Percentiles rank a stretch among this genome's conserved stretches.
Conservation (phyloP, 129 eudicot genomes). For the Saussurea involucrata region DNA sequence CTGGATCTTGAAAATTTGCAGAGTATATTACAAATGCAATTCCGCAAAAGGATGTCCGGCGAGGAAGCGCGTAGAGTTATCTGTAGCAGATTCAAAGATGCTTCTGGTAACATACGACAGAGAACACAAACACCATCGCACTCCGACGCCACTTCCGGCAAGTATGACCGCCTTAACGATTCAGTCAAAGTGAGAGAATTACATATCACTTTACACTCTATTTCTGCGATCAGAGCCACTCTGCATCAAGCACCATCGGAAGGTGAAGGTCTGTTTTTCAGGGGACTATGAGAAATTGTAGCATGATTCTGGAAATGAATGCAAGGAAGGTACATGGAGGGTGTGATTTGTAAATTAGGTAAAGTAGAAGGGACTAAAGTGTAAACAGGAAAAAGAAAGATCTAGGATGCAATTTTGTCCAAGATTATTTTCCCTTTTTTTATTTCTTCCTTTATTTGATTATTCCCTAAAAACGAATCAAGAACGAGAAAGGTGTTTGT, state of each 20-base stretch:
- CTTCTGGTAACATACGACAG: constrained; percentile 77
- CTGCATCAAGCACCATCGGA: neutral
- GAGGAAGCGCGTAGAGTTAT: constrained; percentile 70
- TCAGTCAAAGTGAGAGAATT: neutral
- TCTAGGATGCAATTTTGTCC: constrained; percentile 32
- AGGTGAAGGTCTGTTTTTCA: neutral
- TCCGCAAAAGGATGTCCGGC: constrained; percentile 77
- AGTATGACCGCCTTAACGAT: constrained; percentile 19
- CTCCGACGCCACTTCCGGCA: constrained; percentile 34
- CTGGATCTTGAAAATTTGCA: constrained; percentile 12
- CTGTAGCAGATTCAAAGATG: constrained; percentile 63
- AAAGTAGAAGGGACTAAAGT: constrained; percentile 21
- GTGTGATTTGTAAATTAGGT: constrained; percentile 22
- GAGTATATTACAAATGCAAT: constrained; percentile 85
- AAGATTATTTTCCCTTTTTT: constrained; percentile 2
- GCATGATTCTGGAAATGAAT: neutral
- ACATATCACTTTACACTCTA: neutral
- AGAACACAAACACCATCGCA: constrained; percentile 61
- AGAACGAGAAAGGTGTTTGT: constrained; percentile 18
- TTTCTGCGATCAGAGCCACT: neutral
- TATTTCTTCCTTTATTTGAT: neutral
- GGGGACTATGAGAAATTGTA: neutral
- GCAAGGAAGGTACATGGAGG: neutral
- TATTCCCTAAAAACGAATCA: neutral
- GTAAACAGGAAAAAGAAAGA: constrained; percentile 15